Percentiles rank a stretch among this genome's conserved stretches.
These are phyloP conservation scores for Glycine soja DNA, from an alignment of 306 rosid genomes.

Conservation along the genomic window DNA sequence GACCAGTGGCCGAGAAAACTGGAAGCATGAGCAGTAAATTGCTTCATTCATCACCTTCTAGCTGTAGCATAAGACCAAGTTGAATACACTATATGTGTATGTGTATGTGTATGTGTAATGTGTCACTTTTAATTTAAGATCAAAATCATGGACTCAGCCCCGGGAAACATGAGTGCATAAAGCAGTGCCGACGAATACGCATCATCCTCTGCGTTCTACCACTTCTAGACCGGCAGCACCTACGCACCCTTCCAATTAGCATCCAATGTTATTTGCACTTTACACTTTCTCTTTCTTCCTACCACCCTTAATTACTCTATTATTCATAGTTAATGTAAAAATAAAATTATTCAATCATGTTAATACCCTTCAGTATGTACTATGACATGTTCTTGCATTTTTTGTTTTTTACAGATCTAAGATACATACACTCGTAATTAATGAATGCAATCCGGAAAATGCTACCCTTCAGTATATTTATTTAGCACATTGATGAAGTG, in stretches of 20 bases:
- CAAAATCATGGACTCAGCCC: constrained; percentile 24
- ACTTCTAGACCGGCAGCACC: constrained; percentile 49
- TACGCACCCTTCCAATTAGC: constrained; percentile 36
- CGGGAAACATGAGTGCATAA: constrained; percentile 56
- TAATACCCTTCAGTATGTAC: background rate
- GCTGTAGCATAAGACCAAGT: constrained; percentile 39
- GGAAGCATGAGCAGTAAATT: constrained; percentile 58
- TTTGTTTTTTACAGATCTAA: background rate
- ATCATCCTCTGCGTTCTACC: constrained; percentile 49
- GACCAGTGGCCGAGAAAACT: constrained; percentile 55
- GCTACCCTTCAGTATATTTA: no score
- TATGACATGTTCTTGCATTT: background rate
- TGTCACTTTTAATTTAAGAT: constrained; percentile 48
- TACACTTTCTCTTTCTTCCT: background rate
- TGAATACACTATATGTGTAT: constrained; percentile 7
- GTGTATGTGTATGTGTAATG: constrained; percentile 1
- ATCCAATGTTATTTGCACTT: constrained; percentile 43
- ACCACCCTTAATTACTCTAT: background rate
- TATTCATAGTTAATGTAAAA: background rate
- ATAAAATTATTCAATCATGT: background rate
- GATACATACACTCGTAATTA: background rate
- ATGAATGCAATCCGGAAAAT: no score
- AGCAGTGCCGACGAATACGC: constrained; percentile 57
- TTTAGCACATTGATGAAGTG: no score
- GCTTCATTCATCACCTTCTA: constrained; percentile 31